A percentile compares a stretch with the other conserved stretches of the same genome.
Conservation (phyloP, 257 asterid species). For the Euphrasia confusa region DNA sequence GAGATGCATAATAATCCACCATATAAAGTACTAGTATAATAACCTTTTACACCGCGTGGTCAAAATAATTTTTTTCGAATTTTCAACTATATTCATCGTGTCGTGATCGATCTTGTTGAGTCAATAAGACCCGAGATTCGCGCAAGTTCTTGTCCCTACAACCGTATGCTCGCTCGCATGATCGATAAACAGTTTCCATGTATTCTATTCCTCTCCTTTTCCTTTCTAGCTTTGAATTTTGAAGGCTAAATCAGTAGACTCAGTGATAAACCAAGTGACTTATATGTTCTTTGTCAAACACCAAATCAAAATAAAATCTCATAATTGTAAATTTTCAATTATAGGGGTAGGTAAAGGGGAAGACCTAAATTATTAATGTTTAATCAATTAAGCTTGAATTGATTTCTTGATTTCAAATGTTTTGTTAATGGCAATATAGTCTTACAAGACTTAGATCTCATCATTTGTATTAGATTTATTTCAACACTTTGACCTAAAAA, state of each 20-base stretch:
- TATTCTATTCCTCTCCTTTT: not conserved
- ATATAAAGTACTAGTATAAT: too few relatives aligned
- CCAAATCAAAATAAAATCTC: not conserved
- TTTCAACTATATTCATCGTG: too few relatives aligned
- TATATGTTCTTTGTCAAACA: not conserved
- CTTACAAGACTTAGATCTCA: not conserved
- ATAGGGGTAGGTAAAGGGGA: not conserved
- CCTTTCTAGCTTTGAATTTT: conserved; percentile 11
- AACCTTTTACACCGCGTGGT: too few relatives aligned
- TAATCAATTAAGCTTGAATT: not conserved
- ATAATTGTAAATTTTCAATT: not conserved
- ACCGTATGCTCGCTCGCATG: not conserved
- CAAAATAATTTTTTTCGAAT: too few relatives aligned
- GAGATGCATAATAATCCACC: not conserved
- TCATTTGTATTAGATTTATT: not conserved
- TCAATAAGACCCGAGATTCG: too few relatives aligned
- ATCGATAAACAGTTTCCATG: conserved; percentile 5
- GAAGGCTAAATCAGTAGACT: not conserved
- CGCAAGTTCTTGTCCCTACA: not conserved
- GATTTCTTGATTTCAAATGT: not conserved
- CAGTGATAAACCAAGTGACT: not conserved
- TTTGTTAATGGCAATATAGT: not conserved
- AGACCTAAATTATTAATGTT: not conserved
- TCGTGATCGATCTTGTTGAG: too few relatives aligned
- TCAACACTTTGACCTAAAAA: not conserved